These are phyloP conservation scores for Dioscorea alata DNA, from an alignment of 106 monocot genomes.

Conservation along the genomic window DNA sequence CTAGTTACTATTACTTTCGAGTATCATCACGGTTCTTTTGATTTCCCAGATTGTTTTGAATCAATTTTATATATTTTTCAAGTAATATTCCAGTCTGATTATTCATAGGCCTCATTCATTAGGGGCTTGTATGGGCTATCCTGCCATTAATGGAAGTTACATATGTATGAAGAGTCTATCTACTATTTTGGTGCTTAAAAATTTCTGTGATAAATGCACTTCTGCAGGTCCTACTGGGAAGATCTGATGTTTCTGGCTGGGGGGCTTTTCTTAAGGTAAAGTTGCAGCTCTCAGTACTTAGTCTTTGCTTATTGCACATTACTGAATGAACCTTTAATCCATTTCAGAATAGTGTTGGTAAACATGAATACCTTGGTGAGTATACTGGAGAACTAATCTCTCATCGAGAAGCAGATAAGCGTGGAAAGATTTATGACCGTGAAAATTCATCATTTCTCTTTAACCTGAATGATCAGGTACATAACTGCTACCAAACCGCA, in stretches of 20 bases:
- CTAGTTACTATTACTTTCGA: too few relatives aligned
- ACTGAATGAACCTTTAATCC: neutral
- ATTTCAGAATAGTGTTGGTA: conserved; percentile 82
- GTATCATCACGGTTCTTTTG: too few relatives aligned
- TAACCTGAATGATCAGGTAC: conserved; percentile 92
- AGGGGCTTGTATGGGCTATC: too few relatives aligned
- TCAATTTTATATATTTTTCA: too few relatives aligned
- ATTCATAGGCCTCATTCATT: too few relatives aligned
- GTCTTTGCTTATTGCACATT: neutral
- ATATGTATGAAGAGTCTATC: too few relatives aligned
- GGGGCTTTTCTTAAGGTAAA: conserved; percentile 94
- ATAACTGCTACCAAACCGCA: neutral
- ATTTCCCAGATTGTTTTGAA: too few relatives aligned
- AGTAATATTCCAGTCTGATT: too few relatives aligned
- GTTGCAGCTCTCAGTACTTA: neutral
- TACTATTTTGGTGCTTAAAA: too few relatives aligned
- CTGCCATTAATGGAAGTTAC: too few relatives aligned
- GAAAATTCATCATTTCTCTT: conserved; percentile 99
- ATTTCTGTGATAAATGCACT: neutral
- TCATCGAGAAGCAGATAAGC: conserved; percentile 95
- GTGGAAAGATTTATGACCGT: conserved; percentile 97
- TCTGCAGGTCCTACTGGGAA: conserved; percentile 79
- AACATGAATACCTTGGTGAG: conserved; percentile 97
- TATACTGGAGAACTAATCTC: conserved; percentile 97
- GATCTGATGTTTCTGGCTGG: conserved; percentile 98